phyloP scores from a whole-genome alignment of 257 asterid species.

The Fraxinus anomala region DNA sequence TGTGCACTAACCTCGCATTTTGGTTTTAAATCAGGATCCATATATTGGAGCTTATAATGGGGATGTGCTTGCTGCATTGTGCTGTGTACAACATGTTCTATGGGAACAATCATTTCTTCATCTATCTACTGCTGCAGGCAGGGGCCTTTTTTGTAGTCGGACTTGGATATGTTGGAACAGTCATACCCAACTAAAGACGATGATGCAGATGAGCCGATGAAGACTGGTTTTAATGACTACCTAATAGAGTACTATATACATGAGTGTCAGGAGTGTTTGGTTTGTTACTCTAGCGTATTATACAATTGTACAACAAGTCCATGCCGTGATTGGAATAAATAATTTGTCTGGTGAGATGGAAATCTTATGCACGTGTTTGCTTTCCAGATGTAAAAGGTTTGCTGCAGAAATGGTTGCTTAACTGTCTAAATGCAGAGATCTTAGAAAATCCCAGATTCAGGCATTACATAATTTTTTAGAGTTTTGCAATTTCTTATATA shows the following conservation, averaged over 20 bases:
- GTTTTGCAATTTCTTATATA: neutral
- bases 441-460: neutral
- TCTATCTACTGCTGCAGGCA: slow-evolving; percentile 79
- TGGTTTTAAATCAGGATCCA: slow-evolving; percentile 57
- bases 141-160: slow-evolving; percentile 76
- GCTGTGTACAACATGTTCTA: slow-evolving; percentile 72
- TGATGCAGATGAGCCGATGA: slow-evolving; percentile 5
- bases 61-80: slow-evolving; percentile 77
- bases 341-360: neutral
- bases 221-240: slow-evolving; percentile 7
- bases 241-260: slow-evolving; percentile 14
- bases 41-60: slow-evolving; percentile 69
- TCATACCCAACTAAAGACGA: slow-evolving; percentile 53
- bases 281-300: slow-evolving; percentile 9
- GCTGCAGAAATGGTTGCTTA: neutral
- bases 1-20: neutral
- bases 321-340: neutral
- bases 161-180: slow-evolving; percentile 68
- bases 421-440: neutral
- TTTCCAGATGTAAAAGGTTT: neutral
- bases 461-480: neutral
- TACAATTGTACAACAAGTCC: slow-evolving; percentile 9
- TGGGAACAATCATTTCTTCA: slow-evolving; percentile 64
- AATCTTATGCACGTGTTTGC: neutral
- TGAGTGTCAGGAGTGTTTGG: slow-evolving; percentile 19